These are phyloP conservation scores for Paraleonurus japonicus DNA, from an alignment of 257 asterid species.

Conservation along the genomic window DNA sequence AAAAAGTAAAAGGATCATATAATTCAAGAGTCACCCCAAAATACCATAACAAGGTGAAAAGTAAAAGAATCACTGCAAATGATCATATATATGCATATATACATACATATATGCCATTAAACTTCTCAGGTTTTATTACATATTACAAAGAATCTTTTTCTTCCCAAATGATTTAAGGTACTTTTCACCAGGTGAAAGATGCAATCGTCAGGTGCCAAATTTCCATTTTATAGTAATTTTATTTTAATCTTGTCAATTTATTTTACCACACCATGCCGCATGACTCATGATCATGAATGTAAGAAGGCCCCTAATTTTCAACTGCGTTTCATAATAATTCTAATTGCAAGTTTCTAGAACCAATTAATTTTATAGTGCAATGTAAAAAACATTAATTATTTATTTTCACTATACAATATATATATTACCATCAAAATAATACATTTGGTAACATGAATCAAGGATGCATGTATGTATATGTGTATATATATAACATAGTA, in stretches of 20 bases:
- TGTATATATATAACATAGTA: background rate
- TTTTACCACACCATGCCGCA: too few relatives aligned
- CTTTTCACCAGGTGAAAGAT: background rate
- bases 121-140: background rate
- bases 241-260: background rate
- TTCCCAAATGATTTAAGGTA: background rate
- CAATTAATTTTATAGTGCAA: too few relatives aligned
- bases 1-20: background rate
- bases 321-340: too few relatives aligned
- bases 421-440: too few relatives aligned
- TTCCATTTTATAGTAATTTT: background rate
- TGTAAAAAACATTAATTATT: too few relatives aligned
- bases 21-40: background rate
- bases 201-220: background rate
- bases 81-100: background rate
- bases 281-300: too few relatives aligned
- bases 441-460: background rate
- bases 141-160: background rate
- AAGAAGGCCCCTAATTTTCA: too few relatives aligned
- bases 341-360: too few relatives aligned
- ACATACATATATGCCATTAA: background rate
- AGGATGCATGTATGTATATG: background rate
- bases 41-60: background rate
- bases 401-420: too few relatives aligned
- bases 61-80: conserved; percentile 8